Percentiles rank a stretch among this genome's conserved stretches.
These are phyloP conservation scores for Colletotrichum musae DNA, from an alignment of 2,329 filamentous ascomycete species.

Conservation along the genomic window DNA sequence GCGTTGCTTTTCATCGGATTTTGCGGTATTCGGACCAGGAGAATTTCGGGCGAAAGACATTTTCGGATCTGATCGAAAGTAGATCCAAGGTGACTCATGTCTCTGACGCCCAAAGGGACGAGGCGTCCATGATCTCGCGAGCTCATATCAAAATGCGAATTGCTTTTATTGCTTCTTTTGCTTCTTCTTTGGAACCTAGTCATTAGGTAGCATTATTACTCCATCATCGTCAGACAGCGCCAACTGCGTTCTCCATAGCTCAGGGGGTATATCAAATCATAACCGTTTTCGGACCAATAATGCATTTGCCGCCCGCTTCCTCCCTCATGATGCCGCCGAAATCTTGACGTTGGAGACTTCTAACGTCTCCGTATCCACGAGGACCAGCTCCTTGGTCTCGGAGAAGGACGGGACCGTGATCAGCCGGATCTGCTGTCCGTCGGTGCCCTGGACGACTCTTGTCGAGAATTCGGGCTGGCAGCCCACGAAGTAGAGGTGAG, in stretches of 20 bases:
- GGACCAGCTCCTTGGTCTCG: slow-evolving; percentile 82
- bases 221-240: background rate
- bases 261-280: slow-evolving; percentile 38
- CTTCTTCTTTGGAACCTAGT: background rate
- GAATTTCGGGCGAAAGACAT: no score
- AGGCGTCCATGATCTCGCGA: no score
- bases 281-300: slow-evolving; percentile 22
- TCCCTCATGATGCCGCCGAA: slow-evolving; percentile 41
- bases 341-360: slow-evolving; percentile 81
- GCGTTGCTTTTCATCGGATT: no score
- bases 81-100: no score
- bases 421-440: slow-evolving; percentile 80
- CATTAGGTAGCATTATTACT: no score
- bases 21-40: no score
- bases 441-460: slow-evolving; percentile 74
- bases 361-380: slow-evolving; percentile 89
- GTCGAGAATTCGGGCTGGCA: slow-evolving; percentile 87
- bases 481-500: slow-evolving; percentile 92
- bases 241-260: slow-evolving; percentile 24
- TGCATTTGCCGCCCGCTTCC: background rate
- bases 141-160: no score
- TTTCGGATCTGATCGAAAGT: no score
- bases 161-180: background rate
- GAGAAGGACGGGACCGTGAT: slow-evolving; percentile 88
- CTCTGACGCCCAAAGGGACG: no score